Conservation (phyloP, 257 asterid species). For the Verbascum thapsus region DNA sequence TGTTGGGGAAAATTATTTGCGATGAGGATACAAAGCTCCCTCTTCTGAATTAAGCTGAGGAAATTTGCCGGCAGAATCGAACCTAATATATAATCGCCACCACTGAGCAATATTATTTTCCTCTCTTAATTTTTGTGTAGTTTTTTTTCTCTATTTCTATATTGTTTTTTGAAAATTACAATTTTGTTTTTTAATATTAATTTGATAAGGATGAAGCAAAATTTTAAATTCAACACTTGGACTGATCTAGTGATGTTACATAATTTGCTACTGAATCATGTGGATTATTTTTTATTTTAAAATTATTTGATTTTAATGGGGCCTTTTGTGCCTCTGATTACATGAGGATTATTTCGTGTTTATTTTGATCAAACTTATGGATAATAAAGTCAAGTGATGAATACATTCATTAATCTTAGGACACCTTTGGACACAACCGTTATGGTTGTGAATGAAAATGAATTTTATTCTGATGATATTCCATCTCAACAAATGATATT, state of each 20-base stretch:
- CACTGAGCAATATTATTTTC: constrained; percentile 52
- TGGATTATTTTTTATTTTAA: not conserved
- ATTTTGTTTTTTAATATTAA: not conserved
- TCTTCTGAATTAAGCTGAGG: constrained; percentile 78
- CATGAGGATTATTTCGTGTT: too few species aligned
- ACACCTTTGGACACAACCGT: constrained; percentile 53
- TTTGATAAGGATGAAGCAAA: constrained; percentile 56
- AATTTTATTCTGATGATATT: constrained; percentile 40
- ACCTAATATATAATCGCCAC: constrained; percentile 62
- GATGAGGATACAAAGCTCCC: constrained; percentile 90
- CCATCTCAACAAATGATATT: too few species aligned
- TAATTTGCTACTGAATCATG: constrained; percentile 53
- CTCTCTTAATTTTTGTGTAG: not conserved
- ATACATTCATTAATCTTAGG: constrained; percentile 45
- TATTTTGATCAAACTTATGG: too few species aligned
- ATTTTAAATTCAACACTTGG: constrained; percentile 59
- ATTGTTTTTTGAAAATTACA: not conserved
- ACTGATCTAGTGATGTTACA: constrained; percentile 50
- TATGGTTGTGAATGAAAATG: constrained; percentile 45
- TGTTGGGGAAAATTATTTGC: constrained; percentile 31
- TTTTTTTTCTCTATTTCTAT: too few species aligned
- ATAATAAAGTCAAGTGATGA: constrained; percentile 53
- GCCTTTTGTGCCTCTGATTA: too few species aligned
- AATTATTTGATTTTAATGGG: not conserved
- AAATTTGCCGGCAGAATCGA: constrained; percentile 89